Evolutionary conservation across 1,284 basidiomycete species (phyloP), one percentile per base, ranked within the genome.

Genomic region (Ustilago loliicola): DNA sequence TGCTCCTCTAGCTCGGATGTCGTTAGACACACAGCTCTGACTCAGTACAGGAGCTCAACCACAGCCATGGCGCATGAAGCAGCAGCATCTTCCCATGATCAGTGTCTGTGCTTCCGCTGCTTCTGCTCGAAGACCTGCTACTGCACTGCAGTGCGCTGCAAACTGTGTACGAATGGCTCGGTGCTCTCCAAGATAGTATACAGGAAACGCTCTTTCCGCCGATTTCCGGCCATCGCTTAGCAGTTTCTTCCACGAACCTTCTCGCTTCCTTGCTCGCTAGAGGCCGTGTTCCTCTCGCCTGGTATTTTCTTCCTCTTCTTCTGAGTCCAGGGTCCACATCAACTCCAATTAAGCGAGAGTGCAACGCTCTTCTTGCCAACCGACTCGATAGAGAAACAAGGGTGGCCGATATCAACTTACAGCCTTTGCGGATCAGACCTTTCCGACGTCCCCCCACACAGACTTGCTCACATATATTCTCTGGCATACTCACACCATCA

Each of bases 21-120:
- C 47, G 47, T 29, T 25, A 50, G 47, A 50, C 47, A 50, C 47
- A 50, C 47, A 50, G 21, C 45, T 25, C 45, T 47, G 45, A 9
- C 17, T 40, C 38, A 40, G 38, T 40, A 7, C 38, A 19, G 38
- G 13, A 40, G 42, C 42, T 23, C 42, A 45, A 15, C 42, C 42
- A 45, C 42, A 21, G 42, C 7, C n/a, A 5, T 1, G 10, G 10
- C 42, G 42, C n/a, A 45, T 45, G 42, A 45, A 21, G 42, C 42
- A 45, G n/a, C 42, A 40, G 21, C 45, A 9, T 25, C 48, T 50
- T 50, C 25, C 9, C 48, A 50, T 50, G 27, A 29, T 29, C 11
- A 48, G 45, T 23, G 8, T 45, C 40, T 48, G 45, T 23, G 45
- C 45, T 47, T 23, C 45, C 21, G 4, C 7, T 42, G 15, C 19